Conservation (phyloP, 2,329 filamentous ascomycete species). For the Dactylella cylindrospora region DNA sequence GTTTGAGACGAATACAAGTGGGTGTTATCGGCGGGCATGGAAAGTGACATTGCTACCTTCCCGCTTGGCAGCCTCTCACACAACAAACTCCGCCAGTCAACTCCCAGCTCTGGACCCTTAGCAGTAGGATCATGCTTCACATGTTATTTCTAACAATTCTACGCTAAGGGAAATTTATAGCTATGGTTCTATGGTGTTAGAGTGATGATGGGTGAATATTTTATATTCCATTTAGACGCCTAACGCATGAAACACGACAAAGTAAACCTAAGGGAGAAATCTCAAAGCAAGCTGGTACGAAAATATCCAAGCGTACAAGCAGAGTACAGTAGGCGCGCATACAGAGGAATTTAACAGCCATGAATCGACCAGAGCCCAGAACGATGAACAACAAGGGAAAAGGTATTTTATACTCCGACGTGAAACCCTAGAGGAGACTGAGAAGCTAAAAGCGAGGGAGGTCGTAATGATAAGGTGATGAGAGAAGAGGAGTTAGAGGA, state of each 20-base stretch:
- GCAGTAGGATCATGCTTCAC: too few relatives aligned
- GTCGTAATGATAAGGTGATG: conserved; percentile 8
- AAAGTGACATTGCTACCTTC: too few relatives aligned
- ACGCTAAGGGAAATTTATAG: too few relatives aligned
- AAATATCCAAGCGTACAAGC: conserved; percentile 22
- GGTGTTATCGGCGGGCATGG: too few relatives aligned
- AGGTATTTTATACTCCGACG: conserved; percentile 44
- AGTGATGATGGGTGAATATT: conserved; percentile 28
- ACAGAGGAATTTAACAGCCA: conserved; percentile 3
- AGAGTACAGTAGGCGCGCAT: conserved; percentile 12
- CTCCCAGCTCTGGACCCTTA: too few relatives aligned
- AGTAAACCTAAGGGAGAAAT: conserved; percentile 5
- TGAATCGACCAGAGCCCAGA: conserved; percentile 6
- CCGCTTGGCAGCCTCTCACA: too few relatives aligned
- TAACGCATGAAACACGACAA: conserved; percentile 41
- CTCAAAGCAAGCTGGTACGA: background rate
- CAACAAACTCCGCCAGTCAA: too few relatives aligned
- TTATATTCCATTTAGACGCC: conserved; percentile 43
- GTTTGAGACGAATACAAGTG: too few relatives aligned
- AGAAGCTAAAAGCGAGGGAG: conserved; percentile 10
- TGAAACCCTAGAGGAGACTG: conserved; percentile 39
- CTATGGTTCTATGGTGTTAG: too few relatives aligned
- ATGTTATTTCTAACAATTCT: too few relatives aligned
- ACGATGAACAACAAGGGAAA: conserved; percentile 8
- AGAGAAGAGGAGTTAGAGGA: background rate